phyloP scores from a whole-genome alignment of 495 filamentous ascomycete genomes.

The Aspergillus incahuasiensis region DNA sequence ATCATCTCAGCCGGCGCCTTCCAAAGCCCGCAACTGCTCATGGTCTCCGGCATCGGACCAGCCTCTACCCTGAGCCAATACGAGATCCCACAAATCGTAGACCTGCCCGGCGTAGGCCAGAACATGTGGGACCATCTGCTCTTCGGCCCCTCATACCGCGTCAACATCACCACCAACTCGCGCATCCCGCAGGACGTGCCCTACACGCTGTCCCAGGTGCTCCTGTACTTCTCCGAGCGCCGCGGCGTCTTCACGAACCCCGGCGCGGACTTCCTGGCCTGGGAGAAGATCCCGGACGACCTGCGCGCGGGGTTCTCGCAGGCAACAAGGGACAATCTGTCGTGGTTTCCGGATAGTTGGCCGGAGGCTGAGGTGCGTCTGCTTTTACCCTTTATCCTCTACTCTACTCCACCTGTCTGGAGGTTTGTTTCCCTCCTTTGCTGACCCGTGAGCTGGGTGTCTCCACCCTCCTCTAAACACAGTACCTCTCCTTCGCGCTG shows the following conservation, averaged over 20 bases:
- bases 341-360: slow-evolving; percentile 48
- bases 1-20: slow-evolving; percentile 47
- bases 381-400: no score
- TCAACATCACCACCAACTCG: slow-evolving; percentile 25
- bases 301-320: neutral
- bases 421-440: no score
- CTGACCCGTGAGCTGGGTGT: no score
- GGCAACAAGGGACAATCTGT: slow-evolving; percentile 24
- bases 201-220: no score
- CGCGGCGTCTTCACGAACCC: no score
- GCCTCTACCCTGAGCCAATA: slow-evolving; percentile 22
- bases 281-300: no score
- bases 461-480: no score
- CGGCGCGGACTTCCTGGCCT: no score
- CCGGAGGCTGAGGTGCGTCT: slow-evolving; percentile 48
- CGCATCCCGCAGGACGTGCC: no score
- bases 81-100: slow-evolving; percentile 33
- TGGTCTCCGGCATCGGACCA: slow-evolving; percentile 46
- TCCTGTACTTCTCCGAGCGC: no score
- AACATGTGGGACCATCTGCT: slow-evolving; percentile 28
- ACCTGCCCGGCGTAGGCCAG: slow-evolving; percentile 49
- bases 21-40: slow-evolving; percentile 42
- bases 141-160: slow-evolving; percentile 35
- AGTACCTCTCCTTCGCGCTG: slow-evolving; percentile 32
- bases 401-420: no score